phyloP scores from a whole-genome alignment of 2,329 filamentous ascomycete genomes.

The Pseudogymnoascus sp. region DNA sequence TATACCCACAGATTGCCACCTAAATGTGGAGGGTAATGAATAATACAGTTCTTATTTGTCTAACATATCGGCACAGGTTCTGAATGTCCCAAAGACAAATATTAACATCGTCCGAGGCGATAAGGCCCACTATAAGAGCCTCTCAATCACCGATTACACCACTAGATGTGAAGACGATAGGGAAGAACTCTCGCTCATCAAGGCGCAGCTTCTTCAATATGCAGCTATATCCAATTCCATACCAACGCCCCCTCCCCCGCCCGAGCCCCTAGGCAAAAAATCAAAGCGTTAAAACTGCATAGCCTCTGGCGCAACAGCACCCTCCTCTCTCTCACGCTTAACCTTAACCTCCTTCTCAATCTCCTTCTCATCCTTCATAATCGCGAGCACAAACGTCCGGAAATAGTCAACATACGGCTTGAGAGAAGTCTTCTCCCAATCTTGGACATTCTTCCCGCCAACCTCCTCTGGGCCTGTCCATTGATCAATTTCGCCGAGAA shows the following conservation, averaged over 20 bases:
- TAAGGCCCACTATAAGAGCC: neutral
- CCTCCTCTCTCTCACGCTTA: conserved; percentile 44
- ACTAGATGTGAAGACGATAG: neutral
- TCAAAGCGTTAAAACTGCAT: conserved; percentile 55
- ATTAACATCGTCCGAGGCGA: neutral
- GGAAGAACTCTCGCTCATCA: conserved; percentile 6
- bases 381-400: conserved; percentile 65
- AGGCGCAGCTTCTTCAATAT: neutral
- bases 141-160: neutral
- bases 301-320: conserved; percentile 33
- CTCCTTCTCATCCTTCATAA: conserved; percentile 67
- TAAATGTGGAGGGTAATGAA: neutral
- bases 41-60: neutral
- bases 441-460: conserved; percentile 51
- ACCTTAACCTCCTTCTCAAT: conserved; percentile 44
- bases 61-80: neutral
- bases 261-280: neutral
- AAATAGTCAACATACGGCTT: conserved; percentile 92
- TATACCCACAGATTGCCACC: neutral
- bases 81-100: conserved; percentile 5
- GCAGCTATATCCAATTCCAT: conserved; percentile 4
- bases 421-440: conserved; percentile 96
- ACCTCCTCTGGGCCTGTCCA: conserved; percentile 52
- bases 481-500: conserved; percentile 78
- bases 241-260: neutral